Evolutionary conservation across 2,329 filamentous ascomycete genomes (phyloP).

Genomic region (Alternaria ethzedia): DNA sequence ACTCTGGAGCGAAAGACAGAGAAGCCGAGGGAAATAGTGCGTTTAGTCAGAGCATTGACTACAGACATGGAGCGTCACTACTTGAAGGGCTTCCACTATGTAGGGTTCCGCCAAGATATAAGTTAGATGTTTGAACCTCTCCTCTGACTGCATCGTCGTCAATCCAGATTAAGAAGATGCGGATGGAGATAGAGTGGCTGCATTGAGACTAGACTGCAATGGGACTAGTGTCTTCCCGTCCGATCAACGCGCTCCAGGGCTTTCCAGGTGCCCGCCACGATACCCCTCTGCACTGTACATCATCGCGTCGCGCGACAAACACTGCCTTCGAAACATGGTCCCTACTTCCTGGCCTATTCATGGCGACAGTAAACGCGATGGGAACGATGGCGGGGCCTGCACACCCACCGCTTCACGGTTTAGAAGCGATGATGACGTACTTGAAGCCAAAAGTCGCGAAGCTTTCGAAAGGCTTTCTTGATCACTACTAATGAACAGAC

Average conservation of each 20-base stretch:
- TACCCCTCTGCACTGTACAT: not conserved
- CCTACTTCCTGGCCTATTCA: not conserved
- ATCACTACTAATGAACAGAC: conserved; percentile 11
- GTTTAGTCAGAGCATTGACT: conserved; percentile 19
- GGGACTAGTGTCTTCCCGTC: not conserved
- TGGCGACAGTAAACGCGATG: not conserved
- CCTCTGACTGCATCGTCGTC: not conserved
- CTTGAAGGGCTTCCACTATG: not conserved
- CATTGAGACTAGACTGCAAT: not conserved
- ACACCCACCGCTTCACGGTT: not conserved
- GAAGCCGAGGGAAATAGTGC: conserved; percentile 18
- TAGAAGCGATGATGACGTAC: conserved; percentile 29
- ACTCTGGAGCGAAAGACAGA: conserved; percentile 8
- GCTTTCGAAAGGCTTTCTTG: conserved; percentile 5
- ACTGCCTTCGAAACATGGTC: not conserved
- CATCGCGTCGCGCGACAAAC: not conserved
- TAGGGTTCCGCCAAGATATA: not conserved
- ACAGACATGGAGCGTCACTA: conserved; percentile 5
- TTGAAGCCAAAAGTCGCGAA: conserved; percentile 7
- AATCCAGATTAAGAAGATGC: too few relatives aligned
- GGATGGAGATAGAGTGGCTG: not conserved
- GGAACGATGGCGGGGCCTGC: not conserved
- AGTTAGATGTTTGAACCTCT: not conserved
- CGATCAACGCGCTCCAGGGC: not conserved
- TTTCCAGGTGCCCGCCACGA: not conserved